phyloP scores from a whole-genome alignment of 2,329 filamentous ascomycete species.

The Aspergillus sp. region DNA sequence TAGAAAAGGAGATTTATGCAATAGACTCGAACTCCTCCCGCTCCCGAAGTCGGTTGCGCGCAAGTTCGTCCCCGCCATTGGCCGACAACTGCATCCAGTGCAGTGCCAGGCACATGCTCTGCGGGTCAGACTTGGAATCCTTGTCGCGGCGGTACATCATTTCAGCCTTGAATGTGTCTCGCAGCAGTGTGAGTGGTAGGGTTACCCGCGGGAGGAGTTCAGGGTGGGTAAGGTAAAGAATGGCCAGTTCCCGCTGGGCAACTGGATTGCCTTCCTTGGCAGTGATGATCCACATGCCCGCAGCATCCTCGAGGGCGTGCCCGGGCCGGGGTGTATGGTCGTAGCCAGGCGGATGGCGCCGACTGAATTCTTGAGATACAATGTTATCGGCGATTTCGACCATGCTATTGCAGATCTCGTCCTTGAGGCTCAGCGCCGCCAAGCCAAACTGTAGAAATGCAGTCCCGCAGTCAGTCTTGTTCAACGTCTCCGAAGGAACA shows the following conservation, averaged over 20 bases:
- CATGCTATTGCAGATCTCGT: constrained; percentile 83
- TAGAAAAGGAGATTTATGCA: constrained; percentile 41
- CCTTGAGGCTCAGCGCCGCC: constrained; percentile 83
- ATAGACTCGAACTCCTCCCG: constrained; percentile 63
- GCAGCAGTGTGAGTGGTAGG: constrained; percentile 77
- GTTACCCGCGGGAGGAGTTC: constrained; percentile 79
- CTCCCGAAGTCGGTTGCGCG: constrained; percentile 78
- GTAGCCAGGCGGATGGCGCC: constrained; percentile 36
- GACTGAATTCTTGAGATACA: constrained; percentile 57
- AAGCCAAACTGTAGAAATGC: constrained; percentile 90
- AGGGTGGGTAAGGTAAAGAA: constrained; percentile 90
- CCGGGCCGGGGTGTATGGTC: constrained; percentile 34
- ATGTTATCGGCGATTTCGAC: constrained; percentile 73
- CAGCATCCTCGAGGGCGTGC: constrained; percentile 67
- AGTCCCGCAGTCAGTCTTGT: constrained; percentile 64
- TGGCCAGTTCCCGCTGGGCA: constrained; percentile 87
- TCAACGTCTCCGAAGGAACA: constrained; percentile 58
- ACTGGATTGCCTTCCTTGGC: constrained; percentile 88
- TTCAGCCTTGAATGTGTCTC: constrained; percentile 87
- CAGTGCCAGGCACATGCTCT: constrained; percentile 88
- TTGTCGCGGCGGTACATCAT: constrained; percentile 69
- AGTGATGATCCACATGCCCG: constrained; percentile 86
- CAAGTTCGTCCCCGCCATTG: constrained; percentile 81
- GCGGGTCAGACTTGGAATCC: constrained; percentile 74
- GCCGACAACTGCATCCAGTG: constrained; percentile 97